Base-by-base conservation (phyloP, 176 grass and related monocot genomes). In the Oryza australiensis region DNA sequence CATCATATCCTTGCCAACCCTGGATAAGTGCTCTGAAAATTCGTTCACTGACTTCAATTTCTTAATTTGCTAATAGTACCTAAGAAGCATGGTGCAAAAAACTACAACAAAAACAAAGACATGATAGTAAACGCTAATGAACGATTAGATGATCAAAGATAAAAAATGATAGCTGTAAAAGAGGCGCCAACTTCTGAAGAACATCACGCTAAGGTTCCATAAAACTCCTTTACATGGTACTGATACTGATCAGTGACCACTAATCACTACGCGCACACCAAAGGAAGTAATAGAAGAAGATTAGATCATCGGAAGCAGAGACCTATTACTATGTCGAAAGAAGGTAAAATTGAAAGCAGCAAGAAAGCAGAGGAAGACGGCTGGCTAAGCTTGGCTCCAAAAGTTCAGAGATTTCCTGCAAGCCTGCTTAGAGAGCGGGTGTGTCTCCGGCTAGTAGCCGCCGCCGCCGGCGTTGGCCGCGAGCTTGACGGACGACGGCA, bases 401-500 rank as follows among this genome's bases (percentile, higher is more conserved):
- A 73, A 64, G 80, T 82, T 3, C 26, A 6, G 80, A 37, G 37
- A 82, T 18, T 2, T 26, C 46, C 67, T n/a, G 76, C 43, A 46
- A 46, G 43, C 43, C 67, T 5, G 53, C 79, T 38, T 38, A 30
- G 12, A 16, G 55, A 22, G 53, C 38, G 33, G 8, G 57, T 13
- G 41, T 45, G 42, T 45, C 27, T 64, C 15, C 6, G 12, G 68
- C 73, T 82, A 83, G 55, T 43, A 76, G 32, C 73, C 66, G 24
- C 73, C 66, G 24, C 73, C 57, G 24, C 64, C 66, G 43, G 83
- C 83, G 73, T 82, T 90, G 48, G 59, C 83, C 3, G 62, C 48
- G 73, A 90, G 78, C 60, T 68, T 38, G 62, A 72, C 5, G 48
- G 88, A 83, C n/a, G 68, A n/a, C 68, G 83, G 87, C n/a, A 94